A percentile compares a stretch with the other conserved stretches of the same genome.
phyloP scores from a whole-genome alignment of 1,284 basidiomycete genomes.

The Marasmius sp. region DNA sequence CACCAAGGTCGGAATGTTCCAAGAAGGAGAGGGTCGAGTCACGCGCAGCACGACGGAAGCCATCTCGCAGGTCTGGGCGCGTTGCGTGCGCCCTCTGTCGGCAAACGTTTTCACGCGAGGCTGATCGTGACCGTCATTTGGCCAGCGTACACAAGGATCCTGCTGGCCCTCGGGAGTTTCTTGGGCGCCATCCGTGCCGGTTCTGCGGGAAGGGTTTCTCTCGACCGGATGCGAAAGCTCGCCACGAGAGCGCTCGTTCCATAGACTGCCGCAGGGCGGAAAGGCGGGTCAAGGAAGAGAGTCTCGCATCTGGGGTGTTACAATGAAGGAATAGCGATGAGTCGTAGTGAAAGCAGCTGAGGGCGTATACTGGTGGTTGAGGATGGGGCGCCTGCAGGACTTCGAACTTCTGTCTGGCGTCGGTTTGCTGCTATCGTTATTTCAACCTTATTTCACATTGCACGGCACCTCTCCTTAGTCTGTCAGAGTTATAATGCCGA shows the following conservation, averaged over 20 bases:
- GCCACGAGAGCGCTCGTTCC: neutral
- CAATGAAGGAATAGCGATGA: too few species aligned
- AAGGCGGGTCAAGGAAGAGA: neutral
- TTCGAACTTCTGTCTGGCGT: too few species aligned
- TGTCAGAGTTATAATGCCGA: too few species aligned
- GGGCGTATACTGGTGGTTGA: too few species aligned
- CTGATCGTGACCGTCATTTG: neutral
- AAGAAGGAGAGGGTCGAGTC: too few species aligned
- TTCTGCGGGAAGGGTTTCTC: neutral
- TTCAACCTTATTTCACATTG: too few species aligned
- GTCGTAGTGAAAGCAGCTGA: too few species aligned
- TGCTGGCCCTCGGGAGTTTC: neutral
- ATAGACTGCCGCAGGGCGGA: neutral
- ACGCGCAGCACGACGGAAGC: too few species aligned
- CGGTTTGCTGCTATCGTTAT: too few species aligned
- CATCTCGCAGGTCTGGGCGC: neutral
- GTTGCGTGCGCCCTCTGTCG: neutral
- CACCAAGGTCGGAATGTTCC: too few species aligned
- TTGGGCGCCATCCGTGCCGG: neutral
- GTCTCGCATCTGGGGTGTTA: neutral
- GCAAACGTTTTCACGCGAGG: neutral
- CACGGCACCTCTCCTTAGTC: too few species aligned
- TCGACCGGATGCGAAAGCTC: neutral
- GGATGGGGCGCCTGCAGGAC: too few species aligned
- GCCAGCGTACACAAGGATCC: neutral